Evolutionary conservation across 1,284 basidiomycete species (phyloP).

Genomic region (Tremellales sp.): DNA sequence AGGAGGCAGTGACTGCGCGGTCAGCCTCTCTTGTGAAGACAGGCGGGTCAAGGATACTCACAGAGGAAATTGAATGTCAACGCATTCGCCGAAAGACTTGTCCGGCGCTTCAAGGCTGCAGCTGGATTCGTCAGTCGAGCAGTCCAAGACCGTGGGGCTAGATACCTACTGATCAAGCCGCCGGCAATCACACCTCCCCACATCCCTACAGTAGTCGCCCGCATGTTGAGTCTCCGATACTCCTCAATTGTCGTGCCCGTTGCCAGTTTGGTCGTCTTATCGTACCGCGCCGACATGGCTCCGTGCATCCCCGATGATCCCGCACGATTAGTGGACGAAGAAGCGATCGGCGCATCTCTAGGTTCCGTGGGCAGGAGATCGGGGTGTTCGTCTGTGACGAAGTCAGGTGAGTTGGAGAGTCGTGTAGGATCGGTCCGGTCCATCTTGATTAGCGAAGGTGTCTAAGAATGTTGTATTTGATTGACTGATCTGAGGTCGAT

Average conservation of each 20-base stretch:
- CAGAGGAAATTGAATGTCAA: slow-evolving; percentile 27
- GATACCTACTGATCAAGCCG: slow-evolving; percentile 13
- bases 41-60: slow-evolving; percentile 6
- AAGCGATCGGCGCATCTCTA: too few species aligned
- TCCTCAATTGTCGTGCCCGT: slow-evolving; percentile 15
- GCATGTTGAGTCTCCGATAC: slow-evolving; percentile 11
- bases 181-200: slow-evolving; percentile 13
- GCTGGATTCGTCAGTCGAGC: background rate
- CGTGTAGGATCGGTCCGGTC: too few species aligned
- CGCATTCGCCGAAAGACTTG: slow-evolving; percentile 19
- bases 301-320: background rate
- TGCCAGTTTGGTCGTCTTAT: background rate
- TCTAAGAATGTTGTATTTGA: too few species aligned
- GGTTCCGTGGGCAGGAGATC: too few species aligned
- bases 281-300: background rate
- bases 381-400: too few species aligned
- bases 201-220: slow-evolving; percentile 17
- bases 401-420: too few species aligned
- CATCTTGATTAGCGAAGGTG: too few species aligned
- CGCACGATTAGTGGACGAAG: too few species aligned
- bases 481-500: too few species aligned
- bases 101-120: slow-evolving; percentile 9
- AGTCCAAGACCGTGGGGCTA: background rate
- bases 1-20: background rate
- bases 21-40: background rate